Evolutionary conservation across 345 rosid genomes (phyloP).

Genomic region (Corchorus olitorius): DNA sequence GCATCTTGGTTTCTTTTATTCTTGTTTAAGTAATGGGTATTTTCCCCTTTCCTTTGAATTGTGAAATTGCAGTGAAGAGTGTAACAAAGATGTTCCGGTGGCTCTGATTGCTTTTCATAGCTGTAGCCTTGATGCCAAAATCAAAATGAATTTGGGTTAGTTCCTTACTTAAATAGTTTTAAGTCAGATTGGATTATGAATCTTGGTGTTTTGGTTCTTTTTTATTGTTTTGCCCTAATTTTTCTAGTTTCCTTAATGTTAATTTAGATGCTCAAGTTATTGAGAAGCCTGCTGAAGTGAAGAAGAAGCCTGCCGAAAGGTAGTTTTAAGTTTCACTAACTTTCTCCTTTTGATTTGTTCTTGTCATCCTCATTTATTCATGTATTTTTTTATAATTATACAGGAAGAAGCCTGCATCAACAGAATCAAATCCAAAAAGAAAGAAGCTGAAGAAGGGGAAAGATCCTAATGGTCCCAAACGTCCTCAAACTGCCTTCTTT

Average conservation of each 20-base stretch:
- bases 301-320: conserved; percentile 74
- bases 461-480: conserved; percentile 58
- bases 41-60: background rate
- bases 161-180: background rate
- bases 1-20: background rate
- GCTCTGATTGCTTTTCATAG: conserved; percentile 78
- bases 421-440: conserved; percentile 75
- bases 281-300: conserved; percentile 59
- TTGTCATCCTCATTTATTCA: background rate
- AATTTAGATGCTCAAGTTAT: conserved; percentile 75
- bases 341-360: background rate
- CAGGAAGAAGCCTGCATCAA: conserved; percentile 66
- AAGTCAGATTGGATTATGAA: background rate
- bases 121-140: conserved; percentile 88
- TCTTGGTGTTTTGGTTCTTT: too few relatives aligned
- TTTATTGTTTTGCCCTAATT: background rate
- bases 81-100: conserved; percentile 73
- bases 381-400: background rate
- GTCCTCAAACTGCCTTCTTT: conserved; percentile 90
- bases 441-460: conserved; percentile 48
- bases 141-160: conserved; percentile 75
- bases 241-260: background rate
- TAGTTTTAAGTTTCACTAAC: conserved; percentile 5
- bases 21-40: background rate
- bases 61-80: conserved; percentile 61